Conservation (phyloP, 2,329 filamentous ascomycete species). For the Cercospora sp. region DNA sequence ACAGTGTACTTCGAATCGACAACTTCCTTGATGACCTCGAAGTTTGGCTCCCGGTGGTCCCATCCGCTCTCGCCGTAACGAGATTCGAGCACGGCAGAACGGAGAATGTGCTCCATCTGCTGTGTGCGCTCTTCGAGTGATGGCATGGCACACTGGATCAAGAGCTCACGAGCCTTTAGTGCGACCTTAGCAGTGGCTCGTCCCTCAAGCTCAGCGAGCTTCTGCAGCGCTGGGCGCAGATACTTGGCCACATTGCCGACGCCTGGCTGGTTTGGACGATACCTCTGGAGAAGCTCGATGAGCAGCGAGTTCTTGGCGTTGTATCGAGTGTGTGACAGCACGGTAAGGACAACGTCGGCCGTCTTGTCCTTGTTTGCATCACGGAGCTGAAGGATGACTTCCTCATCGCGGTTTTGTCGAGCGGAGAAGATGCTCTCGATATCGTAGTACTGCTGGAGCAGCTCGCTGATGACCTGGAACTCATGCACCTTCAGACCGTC, state of each 20-base stretch:
- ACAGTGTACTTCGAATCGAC: constrained; percentile 99
- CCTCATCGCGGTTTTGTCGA: constrained; percentile 82
- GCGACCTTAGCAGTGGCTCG: constrained; percentile 89
- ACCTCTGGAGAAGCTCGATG: constrained; percentile 87
- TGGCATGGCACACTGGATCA: constrained; percentile 95
- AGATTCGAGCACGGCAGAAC: constrained; percentile 94
- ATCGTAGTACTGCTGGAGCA: constrained; percentile 79
- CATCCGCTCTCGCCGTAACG: constrained; percentile 95
- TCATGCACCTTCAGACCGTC: constrained; percentile 92
- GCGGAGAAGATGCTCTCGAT: constrained; percentile 87
- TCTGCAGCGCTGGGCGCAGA: constrained; percentile 78
- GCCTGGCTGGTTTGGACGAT: constrained; percentile 90
- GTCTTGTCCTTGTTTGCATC: constrained; percentile 97
- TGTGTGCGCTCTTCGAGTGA: constrained; percentile 91
- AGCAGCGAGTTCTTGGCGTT: constrained; percentile 92
- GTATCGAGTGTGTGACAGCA: constrained; percentile 90
- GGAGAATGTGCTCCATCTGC: constrained; percentile 98
- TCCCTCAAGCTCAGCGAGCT: constrained; percentile 87
- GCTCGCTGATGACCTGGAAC: constrained; percentile 73
- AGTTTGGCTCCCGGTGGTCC: constrained; percentile 90
- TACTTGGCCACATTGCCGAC: constrained; percentile 86
- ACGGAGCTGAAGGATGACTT: constrained; percentile 88
- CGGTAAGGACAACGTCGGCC: constrained; percentile 77
- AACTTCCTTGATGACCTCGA: constrained; percentile 93
- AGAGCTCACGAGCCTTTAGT: constrained; percentile 92